These are phyloP conservation scores for Cucurbita argyrosperma DNA, from an alignment of 306 rosid species.

Conservation along the genomic window DNA sequence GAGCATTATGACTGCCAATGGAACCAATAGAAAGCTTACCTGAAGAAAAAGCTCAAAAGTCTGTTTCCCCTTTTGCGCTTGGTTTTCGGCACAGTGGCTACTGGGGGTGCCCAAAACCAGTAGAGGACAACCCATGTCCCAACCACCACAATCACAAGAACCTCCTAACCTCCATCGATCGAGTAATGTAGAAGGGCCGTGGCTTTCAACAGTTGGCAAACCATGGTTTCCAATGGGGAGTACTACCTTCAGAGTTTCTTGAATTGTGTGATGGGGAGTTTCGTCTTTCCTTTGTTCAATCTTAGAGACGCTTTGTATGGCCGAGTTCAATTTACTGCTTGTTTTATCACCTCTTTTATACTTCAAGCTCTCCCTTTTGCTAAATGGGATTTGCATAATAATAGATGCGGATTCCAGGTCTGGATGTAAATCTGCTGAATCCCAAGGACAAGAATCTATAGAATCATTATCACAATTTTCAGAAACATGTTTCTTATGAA, in stretches of 20 bases:
- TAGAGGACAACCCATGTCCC: conserved; percentile 98
- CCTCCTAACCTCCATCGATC: conserved; percentile 82
- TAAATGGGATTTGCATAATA: conserved; percentile 52
- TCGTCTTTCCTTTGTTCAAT: conserved; percentile 26
- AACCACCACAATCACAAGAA: conserved; percentile 94
- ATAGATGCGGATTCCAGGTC: conserved; percentile 63
- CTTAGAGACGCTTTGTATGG: conserved; percentile 24
- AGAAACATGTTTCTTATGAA: conserved; percentile 26
- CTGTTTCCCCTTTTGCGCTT: conserved; percentile 31
- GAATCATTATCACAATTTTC: conserved; percentile 19
- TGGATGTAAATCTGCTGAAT: conserved; percentile 30
- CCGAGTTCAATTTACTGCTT: conserved; percentile 16
- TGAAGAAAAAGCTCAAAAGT: conserved; percentile 56
- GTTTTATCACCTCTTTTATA: conserved; percentile 24
- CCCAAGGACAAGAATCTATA: conserved; percentile 27
- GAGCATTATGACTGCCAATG: conserved; percentile 6
- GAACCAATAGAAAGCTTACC: conserved; percentile 34
- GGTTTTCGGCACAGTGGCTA: conserved; percentile 33
- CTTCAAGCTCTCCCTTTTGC: conserved; percentile 46
- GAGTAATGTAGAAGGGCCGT: conserved; percentile 63
- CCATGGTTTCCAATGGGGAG: conserved; percentile 77
- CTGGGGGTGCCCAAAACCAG: conserved; percentile 52
- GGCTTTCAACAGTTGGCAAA: conserved; percentile 39
- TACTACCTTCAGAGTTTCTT: conserved; percentile 60
- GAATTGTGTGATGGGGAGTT: conserved; percentile 16